A percentile compares a stretch with the other conserved stretches of the same genome.
Conservation (phyloP, 768 basidiomycete species). For the Suillus variegatus region DNA sequence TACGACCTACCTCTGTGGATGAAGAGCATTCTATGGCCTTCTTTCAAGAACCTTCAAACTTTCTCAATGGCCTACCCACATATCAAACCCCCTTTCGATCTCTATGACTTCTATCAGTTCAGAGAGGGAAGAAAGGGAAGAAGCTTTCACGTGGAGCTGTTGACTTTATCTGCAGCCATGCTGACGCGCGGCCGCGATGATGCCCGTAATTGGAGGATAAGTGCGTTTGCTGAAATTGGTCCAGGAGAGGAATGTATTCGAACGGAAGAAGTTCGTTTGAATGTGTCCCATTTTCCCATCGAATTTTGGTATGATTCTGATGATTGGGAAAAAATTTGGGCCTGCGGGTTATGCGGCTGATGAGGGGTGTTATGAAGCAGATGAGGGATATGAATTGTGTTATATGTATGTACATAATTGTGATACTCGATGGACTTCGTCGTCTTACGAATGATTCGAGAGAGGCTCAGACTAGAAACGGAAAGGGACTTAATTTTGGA, state of each 20-base stretch:
- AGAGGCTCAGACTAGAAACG: too few species aligned
- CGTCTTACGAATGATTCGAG: too few species aligned
- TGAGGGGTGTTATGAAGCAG: neutral
- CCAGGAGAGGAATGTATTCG: neutral
- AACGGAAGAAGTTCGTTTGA: neutral
- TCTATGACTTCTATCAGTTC: neutral
- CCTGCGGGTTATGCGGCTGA: neutral
- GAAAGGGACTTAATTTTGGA: too few species aligned
- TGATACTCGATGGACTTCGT: neutral
- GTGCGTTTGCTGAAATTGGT: neutral
- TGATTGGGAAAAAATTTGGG: neutral
- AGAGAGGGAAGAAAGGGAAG: neutral
- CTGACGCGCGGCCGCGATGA: neutral
- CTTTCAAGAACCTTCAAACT: neutral
- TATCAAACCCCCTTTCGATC: neutral
- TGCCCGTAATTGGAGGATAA: neutral
- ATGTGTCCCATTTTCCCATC: neutral
- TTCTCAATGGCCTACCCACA: neutral
- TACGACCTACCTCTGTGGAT: neutral
- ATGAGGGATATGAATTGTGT: neutral
- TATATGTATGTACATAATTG: neutral
- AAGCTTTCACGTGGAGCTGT: neutral
- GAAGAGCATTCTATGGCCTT: neutral
- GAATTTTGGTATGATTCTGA: neutral
- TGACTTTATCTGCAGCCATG: neutral